These are phyloP conservation scores for Nicotiana obtusifolia DNA, from an alignment of 257 asterid species.

Conservation along the genomic window DNA sequence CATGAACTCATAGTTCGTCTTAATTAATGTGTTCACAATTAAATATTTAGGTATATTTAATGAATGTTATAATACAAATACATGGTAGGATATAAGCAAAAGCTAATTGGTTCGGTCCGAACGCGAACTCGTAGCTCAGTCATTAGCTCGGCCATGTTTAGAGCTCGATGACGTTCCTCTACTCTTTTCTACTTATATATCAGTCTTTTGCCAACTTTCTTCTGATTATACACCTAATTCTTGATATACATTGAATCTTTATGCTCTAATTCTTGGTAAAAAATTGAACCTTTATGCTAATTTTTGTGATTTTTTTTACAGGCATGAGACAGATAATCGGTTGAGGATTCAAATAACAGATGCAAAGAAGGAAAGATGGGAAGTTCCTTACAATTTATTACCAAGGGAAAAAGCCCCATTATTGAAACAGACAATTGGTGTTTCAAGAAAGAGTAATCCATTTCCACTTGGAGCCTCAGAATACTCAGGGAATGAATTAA, in stretches of 20 bases:
- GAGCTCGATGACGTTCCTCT: too few species aligned
- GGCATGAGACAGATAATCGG: constrained; percentile 76
- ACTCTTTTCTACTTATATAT: too few species aligned
- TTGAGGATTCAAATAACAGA: constrained; percentile 85
- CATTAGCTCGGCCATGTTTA: too few species aligned
- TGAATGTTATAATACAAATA: too few species aligned
- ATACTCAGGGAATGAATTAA: constrained; percentile 47
- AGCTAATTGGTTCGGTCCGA: too few species aligned
- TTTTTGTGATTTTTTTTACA: neutral
- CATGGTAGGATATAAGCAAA: too few species aligned
- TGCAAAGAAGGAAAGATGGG: constrained; percentile 83
- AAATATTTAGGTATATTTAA: too few species aligned
- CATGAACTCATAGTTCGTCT: too few species aligned
- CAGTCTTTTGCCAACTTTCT: too few species aligned
- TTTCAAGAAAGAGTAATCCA: constrained; percentile 24
- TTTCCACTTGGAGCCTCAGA: constrained; percentile 23
- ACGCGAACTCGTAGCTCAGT: too few species aligned
- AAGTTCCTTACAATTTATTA: constrained; percentile 73
- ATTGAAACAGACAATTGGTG: constrained; percentile 22
- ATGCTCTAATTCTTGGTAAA: neutral
- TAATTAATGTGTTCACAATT: too few species aligned
- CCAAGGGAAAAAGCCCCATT: constrained; percentile 62
- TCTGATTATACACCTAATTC: neutral
- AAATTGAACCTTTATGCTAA: neutral
- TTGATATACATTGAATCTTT: too few species aligned